Conservation (phyloP, 192 early-diverging fungal genomes). For the Rhizoclosmatium sp. region DNA sequence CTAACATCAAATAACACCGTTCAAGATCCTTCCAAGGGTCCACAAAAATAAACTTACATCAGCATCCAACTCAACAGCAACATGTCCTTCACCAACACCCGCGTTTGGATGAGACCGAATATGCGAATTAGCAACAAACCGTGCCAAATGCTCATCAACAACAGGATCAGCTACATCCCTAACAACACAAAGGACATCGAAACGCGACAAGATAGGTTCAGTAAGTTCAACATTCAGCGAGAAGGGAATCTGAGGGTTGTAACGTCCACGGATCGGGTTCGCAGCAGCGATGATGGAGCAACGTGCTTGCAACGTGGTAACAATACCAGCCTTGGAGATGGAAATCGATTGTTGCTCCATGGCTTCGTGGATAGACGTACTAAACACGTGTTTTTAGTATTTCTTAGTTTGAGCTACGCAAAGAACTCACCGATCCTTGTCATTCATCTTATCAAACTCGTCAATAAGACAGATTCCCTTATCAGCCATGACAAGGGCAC, state of each 20-base stretch:
- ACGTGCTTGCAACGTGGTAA: slow-evolving; percentile 82
- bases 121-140: slow-evolving; percentile 94
- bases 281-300: slow-evolving; percentile 88
- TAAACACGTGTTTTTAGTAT: slow-evolving; percentile 31
- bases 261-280: slow-evolving; percentile 86
- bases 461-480: slow-evolving; percentile 90
- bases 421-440: slow-evolving; percentile 67
- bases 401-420: neutral
- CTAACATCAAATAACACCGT: slow-evolving; percentile 50
- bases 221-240: slow-evolving; percentile 98
- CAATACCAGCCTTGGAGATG: slow-evolving; percentile 87
- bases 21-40: slow-evolving; percentile 20
- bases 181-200: slow-evolving; percentile 96
- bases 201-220: slow-evolving; percentile 98
- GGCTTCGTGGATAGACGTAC: slow-evolving; percentile 95
- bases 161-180: slow-evolving; percentile 91
- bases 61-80: slow-evolving; percentile 54
- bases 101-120: slow-evolving; percentile 86
- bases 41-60: slow-evolving; percentile 61
- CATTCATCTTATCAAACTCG: slow-evolving; percentile 92
- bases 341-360: slow-evolving; percentile 90
- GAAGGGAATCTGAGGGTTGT: slow-evolving; percentile 90
- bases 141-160: slow-evolving; percentile 88
- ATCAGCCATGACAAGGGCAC: slow-evolving; percentile 87
- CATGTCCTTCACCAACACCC: slow-evolving; percentile 43